Evolutionary conservation across 2,329 filamentous ascomycete species (phyloP), one percentile per base, ranked within the genome.

Genomic region (Cercospora nicotianae): DNA sequence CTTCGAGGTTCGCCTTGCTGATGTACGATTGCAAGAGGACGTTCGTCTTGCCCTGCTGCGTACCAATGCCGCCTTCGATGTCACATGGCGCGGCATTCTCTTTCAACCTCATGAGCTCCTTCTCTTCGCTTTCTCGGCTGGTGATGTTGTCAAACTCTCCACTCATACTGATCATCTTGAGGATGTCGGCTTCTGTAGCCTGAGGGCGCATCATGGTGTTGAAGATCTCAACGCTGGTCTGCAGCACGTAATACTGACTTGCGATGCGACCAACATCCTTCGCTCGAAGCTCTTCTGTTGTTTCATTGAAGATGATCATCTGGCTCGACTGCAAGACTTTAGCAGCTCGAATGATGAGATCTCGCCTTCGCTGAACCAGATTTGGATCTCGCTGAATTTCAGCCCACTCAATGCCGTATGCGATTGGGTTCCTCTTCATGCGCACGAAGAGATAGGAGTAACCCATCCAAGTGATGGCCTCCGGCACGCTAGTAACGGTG

Each of bases 261-360:
- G 95, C 95, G 78, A 99, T 99, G 16, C 95, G 90, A 3, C 95
- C 95, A 61, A 98, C 91, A 75, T 99, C 94, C 79, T 99, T 99
- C 68, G 93, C 91, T 67, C 93, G 89, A 8, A 99, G 87, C 75
- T 97, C 94, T 73, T 97, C 94, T 0, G 94, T 99, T 18, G 85
- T 87, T 76, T 98, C 95, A 72, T 99, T 97, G 83, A 94, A 99
- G 66, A 99, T 95, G 75, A 99, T 95, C 96, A 99, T 99, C 80
- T 99, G 95, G 73, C 92, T 96, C 76, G 94, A 87, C 76, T 97
- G 94, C 53, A 99, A 82, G 5, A 92, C 91, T 53, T 90, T 86
- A 0, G 95, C 95, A 26, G 95, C 95, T 74, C 96, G 90, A 55
- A 96, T 93, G 64, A 95, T 91, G 63, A 99, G 84, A 72, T 95